These are phyloP conservation scores for Solanum medicagineum DNA, from an alignment of 257 asterid genomes.

Conservation along the genomic window DNA sequence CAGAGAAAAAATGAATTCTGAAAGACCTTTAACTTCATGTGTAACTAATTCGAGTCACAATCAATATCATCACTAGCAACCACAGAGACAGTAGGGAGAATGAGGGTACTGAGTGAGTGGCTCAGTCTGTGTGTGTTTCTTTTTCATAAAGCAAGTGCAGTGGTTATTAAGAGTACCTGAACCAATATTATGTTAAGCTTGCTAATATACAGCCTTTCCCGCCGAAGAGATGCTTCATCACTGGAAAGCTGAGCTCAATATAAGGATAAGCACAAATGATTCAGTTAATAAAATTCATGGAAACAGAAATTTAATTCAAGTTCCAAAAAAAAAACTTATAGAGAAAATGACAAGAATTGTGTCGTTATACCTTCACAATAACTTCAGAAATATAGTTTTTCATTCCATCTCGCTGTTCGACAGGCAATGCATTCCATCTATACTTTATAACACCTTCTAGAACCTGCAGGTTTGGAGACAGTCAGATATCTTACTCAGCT, in stretches of 20 bases:
- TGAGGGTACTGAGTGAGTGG: background rate
- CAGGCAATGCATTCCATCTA: slow-evolving; percentile 97
- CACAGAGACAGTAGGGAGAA: background rate
- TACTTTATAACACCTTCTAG: slow-evolving; percentile 97
- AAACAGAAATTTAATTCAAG: background rate
- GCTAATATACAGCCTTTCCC: slow-evolving; percentile 81
- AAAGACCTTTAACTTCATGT: background rate
- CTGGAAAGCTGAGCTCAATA: slow-evolving; percentile 59
- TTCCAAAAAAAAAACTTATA: background rate
- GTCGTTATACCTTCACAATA: slow-evolving; percentile 66
- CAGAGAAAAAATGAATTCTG: background rate
- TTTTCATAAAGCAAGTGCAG: background rate
- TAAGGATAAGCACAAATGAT: background rate
- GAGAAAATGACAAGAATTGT: background rate
- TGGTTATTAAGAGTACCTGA: slow-evolving; percentile 45
- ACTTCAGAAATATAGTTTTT: slow-evolving; percentile 96
- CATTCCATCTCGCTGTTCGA: slow-evolving; percentile 98
- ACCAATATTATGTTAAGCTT: slow-evolving; percentile 83
- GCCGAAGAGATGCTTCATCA: slow-evolving; percentile 82
- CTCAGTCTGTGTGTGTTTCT: background rate
- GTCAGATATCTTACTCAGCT: slow-evolving; percentile 2
- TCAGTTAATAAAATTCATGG: background rate
- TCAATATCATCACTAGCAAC: background rate
- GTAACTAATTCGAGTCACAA: background rate
- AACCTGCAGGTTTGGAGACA: slow-evolving; percentile 41